Percentiles rank a stretch among this genome's conserved stretches.
These are phyloP conservation scores for Drosera spatulata DNA, from an alignment of 179 eudicot genomes.

Conservation along the genomic window DNA sequence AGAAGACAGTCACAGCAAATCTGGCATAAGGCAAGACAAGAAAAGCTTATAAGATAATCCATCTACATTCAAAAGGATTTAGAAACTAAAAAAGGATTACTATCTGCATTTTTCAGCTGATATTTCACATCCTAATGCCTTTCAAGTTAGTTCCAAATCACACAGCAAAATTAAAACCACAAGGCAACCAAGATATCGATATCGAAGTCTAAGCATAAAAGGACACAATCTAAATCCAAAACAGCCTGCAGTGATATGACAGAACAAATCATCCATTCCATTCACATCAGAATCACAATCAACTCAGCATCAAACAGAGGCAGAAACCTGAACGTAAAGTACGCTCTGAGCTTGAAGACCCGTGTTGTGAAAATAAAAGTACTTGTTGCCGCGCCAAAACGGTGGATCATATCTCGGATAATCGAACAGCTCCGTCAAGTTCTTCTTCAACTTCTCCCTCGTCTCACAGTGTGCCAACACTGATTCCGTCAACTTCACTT, in stretches of 20 bases:
- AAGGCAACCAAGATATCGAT: too few relatives aligned
- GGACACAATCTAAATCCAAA: too few relatives aligned
- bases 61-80: too few relatives aligned
- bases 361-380: slow-evolving; percentile 80
- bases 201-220: too few relatives aligned
- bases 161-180: too few relatives aligned
- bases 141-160: too few relatives aligned
- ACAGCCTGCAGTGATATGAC: too few relatives aligned
- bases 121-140: too few relatives aligned
- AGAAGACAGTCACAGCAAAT: neutral
- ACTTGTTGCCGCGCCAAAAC: slow-evolving; percentile 63
- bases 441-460: slow-evolving; percentile 55
- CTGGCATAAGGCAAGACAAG: neutral
- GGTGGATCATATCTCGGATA: slow-evolving; percentile 74
- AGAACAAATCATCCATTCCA: too few relatives aligned
- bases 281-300: neutral
- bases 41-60: too few relatives aligned
- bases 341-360: slow-evolving; percentile 89
- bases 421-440: slow-evolving; percentile 62
- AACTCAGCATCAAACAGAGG: neutral
- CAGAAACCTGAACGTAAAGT: slow-evolving; percentile 76
- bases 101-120: too few relatives aligned
- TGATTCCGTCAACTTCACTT: slow-evolving; percentile 63
- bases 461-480: slow-evolving; percentile 64
- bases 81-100: too few relatives aligned